A percentile compares a stretch with the other conserved stretches of the same genome.
Evolutionary conservation across 1,284 basidiomycete genomes (phyloP).

Genomic region (Cutaneotrichosporon sp.): DNA sequence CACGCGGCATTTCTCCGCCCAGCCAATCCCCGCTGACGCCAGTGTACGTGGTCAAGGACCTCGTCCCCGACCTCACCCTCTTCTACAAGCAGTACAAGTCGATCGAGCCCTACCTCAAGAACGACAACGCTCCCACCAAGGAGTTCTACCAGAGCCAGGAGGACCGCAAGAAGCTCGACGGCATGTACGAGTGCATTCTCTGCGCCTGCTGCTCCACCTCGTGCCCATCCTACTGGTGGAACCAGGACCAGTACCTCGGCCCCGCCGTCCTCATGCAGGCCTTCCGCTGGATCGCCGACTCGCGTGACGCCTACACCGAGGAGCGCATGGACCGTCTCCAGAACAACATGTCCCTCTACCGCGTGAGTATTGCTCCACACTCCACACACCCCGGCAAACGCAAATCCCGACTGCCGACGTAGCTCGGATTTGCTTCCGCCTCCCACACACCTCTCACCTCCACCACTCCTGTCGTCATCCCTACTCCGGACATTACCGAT

Average conservation of each 20-base stretch:
- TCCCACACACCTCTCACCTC: too few relatives aligned
- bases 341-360: conserved; percentile 75
- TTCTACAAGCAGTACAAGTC: conserved; percentile 97
- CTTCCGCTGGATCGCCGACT: conserved; percentile 98
- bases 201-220: conserved; percentile 92
- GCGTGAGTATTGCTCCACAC: conserved; percentile 13
- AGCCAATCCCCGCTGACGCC: conserved; percentile 15
- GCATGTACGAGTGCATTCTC: conserved; percentile 84
- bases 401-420: background rate
- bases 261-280: conserved; percentile 95
- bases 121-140: conserved; percentile 80
- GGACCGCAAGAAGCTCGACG: conserved; percentile 94
- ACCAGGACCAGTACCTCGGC: conserved; percentile 97
- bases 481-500: background rate
- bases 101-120: conserved; percentile 92
- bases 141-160: conserved; percentile 82
- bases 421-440: background rate
- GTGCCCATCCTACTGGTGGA: conserved; percentile 98
- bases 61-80: conserved; percentile 69
- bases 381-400: background rate
- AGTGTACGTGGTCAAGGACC: conserved; percentile 99
- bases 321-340: conserved; percentile 89
- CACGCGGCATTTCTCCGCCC: background rate
- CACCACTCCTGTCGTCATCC: background rate
- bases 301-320: conserved; percentile 77